A percentile compares a stretch with the other conserved stretches of the same genome.
Evolutionary conservation across 2,329 filamentous ascomycete genomes (phyloP).

Genomic region (Verticillium nonalfalfae): DNA sequence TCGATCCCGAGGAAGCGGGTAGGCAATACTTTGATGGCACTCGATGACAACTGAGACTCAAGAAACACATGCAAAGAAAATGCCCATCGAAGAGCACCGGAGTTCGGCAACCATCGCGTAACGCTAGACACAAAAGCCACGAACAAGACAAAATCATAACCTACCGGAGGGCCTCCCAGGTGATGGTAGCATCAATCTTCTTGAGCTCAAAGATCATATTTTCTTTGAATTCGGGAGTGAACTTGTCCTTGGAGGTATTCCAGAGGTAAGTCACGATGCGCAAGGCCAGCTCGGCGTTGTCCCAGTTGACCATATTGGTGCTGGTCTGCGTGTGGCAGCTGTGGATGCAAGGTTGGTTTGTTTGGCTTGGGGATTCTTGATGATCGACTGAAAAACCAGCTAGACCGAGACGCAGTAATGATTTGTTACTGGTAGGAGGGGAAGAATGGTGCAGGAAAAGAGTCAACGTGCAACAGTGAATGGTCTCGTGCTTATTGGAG

Average conservation of each 20-base stretch:
- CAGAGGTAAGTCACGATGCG: conserved; percentile 26
- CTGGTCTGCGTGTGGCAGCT: no score
- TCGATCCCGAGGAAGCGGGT: no score
- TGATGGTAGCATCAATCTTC: conserved; percentile 24
- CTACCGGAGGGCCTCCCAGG: conserved; percentile 40
- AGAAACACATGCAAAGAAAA: not conserved
- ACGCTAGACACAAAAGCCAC: not conserved
- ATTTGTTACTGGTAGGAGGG: not conserved
- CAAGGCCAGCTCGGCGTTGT: conserved; percentile 23
- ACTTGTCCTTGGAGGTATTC: conserved; percentile 17
- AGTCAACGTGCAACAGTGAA: no score
- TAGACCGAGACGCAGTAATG: not conserved
- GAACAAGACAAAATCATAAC: conserved; percentile 12
- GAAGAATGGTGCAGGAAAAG: not conserved
- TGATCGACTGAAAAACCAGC: not conserved
- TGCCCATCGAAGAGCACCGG: not conserved
- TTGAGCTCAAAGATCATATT: conserved; percentile 25
- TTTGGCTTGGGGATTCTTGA: not conserved
- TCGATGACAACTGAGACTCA: no score
- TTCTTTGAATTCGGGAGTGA: conserved; percentile 20
- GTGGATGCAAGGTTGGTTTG: not conserved
- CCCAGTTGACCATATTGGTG: conserved; percentile 19
- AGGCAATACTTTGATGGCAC: no score
- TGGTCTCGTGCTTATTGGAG: not conserved
- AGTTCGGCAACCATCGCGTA: not conserved